phyloP scores from a whole-genome alignment of 768 basidiomycete species.

The Saitozyma podzolica region DNA sequence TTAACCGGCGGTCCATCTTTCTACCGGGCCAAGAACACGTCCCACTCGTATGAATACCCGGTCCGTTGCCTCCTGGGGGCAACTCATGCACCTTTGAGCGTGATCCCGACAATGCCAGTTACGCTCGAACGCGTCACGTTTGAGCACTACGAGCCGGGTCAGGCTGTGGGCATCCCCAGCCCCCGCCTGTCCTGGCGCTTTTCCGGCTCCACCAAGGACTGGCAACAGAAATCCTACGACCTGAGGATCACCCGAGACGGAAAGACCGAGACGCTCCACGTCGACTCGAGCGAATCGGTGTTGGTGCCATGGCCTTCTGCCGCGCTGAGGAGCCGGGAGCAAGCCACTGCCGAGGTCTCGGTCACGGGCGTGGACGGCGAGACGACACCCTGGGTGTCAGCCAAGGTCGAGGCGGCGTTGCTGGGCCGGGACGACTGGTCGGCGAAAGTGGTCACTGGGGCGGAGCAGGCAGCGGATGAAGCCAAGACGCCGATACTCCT shows the following conservation, averaged over 20 bases:
- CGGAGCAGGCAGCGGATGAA: not conserved
- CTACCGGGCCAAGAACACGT: no score
- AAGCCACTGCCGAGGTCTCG: slow-evolving; percentile 14
- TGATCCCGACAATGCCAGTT: slow-evolving; percentile 1
- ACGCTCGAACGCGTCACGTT: slow-evolving; percentile 8
- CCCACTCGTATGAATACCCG: no score
- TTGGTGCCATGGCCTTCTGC: slow-evolving; percentile 44
- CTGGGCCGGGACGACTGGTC: slow-evolving; percentile 24
- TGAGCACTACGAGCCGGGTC: slow-evolving; percentile 33
- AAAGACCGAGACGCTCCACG: slow-evolving; percentile 10
- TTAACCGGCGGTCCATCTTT: no score
- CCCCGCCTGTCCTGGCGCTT: slow-evolving; percentile 49
- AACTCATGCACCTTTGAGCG: no score
- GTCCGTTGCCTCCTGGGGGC: no score
- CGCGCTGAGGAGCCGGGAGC: slow-evolving; percentile 25
- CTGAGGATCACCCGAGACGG: slow-evolving; percentile 17
- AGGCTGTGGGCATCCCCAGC: slow-evolving; percentile 21
- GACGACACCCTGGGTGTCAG: slow-evolving; percentile 3
- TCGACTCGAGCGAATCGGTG: slow-evolving; percentile 21
- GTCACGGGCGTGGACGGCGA: not conserved
- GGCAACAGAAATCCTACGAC: slow-evolving; percentile 43
- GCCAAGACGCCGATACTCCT: slow-evolving; percentile 24
- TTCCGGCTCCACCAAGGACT: slow-evolving; percentile 22
- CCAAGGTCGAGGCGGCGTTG: slow-evolving; percentile 25
- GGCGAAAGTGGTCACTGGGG: slow-evolving; percentile 14